Conservation (phyloP, 768 basidiomycete genomes). For the Tricholoma sp. region DNA sequence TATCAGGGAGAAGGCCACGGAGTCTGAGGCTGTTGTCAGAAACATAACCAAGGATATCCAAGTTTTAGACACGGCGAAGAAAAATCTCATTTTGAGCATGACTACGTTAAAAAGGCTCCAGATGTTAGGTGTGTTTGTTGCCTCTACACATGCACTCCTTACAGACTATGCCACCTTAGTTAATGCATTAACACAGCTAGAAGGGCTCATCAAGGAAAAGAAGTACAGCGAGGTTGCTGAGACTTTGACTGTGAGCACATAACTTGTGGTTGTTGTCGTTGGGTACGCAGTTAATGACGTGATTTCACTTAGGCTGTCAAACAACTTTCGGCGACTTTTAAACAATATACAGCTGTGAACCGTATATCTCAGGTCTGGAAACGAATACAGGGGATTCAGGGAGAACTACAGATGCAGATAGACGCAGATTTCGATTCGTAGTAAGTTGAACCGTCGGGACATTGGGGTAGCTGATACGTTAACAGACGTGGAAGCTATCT, state of each 20-base stretch:
- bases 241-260: slow-evolving; percentile 56
- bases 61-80: slow-evolving; percentile 87
- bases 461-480: slow-evolving; percentile 1
- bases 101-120: slow-evolving; percentile 85
- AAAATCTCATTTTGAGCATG: slow-evolving; percentile 86
- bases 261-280: not conserved
- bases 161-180: slow-evolving; percentile 37
- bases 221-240: slow-evolving; percentile 82
- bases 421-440: slow-evolving; percentile 91
- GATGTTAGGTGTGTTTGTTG: slow-evolving; percentile 72
- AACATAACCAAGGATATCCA: slow-evolving; percentile 98
- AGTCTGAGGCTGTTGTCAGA: slow-evolving; percentile 93
- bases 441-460: slow-evolving; percentile 45
- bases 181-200: slow-evolving; percentile 76
- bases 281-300: slow-evolving; percentile 3
- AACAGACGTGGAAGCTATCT: slow-evolving; percentile 51
- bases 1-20: slow-evolving; percentile 94
- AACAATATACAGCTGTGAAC: slow-evolving; percentile 69
- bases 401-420: slow-evolving; percentile 71
- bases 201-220: slow-evolving; percentile 70
- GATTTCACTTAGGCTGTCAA: slow-evolving; percentile 65
- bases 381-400: slow-evolving; percentile 77
- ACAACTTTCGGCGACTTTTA: slow-evolving; percentile 78
- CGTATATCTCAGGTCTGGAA: slow-evolving; percentile 74
- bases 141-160: not conserved